Conservation (phyloP, 1,284 basidiomycete species). For the Microbotryum silenes-acaulis region DNA sequence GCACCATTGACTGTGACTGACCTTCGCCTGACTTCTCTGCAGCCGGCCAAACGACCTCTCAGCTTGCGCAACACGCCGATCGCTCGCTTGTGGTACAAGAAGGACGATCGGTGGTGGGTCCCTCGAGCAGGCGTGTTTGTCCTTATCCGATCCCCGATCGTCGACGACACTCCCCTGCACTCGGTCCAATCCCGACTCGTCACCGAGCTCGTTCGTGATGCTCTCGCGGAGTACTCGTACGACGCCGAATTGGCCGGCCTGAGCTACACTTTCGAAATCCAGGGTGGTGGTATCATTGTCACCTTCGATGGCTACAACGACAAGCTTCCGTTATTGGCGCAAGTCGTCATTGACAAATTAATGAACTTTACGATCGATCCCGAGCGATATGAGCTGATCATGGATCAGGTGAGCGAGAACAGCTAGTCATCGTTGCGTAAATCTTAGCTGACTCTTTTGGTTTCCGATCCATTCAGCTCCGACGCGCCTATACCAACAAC, state of each 20-base stretch:
- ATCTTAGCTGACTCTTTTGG: no score
- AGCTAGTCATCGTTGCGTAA: no score
- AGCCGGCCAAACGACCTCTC: slow-evolving; percentile 66
- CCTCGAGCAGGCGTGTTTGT: slow-evolving; percentile 72
- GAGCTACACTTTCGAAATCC: slow-evolving; percentile 61
- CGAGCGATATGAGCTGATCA: slow-evolving; percentile 70
- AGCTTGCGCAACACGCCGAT: slow-evolving; percentile 64
- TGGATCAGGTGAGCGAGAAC: slow-evolving; percentile 59
- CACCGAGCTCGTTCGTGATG: slow-evolving; percentile 77
- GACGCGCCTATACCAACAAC: slow-evolving; percentile 76
- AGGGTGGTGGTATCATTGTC: slow-evolving; percentile 62
- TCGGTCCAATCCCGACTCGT: slow-evolving; percentile 56
- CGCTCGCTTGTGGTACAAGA: slow-evolving; percentile 85
- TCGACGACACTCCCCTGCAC: slow-evolving; percentile 39
- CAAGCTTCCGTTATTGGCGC: slow-evolving; percentile 71
- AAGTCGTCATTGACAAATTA: slow-evolving; percentile 66
- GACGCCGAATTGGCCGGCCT: slow-evolving; percentile 89
- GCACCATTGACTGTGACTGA: neutral
- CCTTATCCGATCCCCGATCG: slow-evolving; percentile 54
- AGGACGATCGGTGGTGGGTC: slow-evolving; percentile 90
- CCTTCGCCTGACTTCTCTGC: neutral
- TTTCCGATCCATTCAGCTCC: slow-evolving; percentile 46
- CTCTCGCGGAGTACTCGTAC: slow-evolving; percentile 83
- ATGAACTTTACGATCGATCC: slow-evolving; percentile 61
- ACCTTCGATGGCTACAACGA: slow-evolving; percentile 85